Percentiles rank a stretch among this genome's conserved stretches.
phyloP scores from a whole-genome alignment of 1,284 basidiomycete genomes.

The Ceratobasidium sp. region DNA sequence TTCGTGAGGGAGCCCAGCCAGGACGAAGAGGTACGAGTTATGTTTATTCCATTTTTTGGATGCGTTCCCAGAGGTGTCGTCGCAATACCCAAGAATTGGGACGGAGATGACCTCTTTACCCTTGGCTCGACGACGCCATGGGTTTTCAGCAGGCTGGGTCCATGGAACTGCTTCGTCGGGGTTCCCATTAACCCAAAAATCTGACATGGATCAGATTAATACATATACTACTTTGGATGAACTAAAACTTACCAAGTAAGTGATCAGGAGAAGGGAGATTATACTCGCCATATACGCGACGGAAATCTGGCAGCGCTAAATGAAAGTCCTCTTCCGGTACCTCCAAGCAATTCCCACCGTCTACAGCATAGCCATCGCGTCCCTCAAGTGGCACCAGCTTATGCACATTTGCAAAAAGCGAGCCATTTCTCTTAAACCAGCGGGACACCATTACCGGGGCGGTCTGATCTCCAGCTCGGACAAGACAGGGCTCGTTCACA shows the following conservation, averaged over 20 bases:
- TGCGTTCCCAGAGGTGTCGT: constrained; percentile 63
- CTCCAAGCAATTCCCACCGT: background rate
- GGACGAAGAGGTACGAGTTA: constrained; percentile 59
- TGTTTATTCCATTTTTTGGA: constrained; percentile 65
- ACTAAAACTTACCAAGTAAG: background rate
- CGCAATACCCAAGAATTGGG: constrained; percentile 56
- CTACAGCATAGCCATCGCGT: background rate
- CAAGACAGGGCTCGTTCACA: background rate
- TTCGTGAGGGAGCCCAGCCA: constrained; percentile 55
- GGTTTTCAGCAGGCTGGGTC: background rate
- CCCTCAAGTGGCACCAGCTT: background rate
- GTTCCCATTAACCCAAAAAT: background rate
- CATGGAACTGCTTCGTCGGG: background rate
- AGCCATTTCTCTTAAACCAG: background rate
- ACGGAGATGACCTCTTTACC: background rate
- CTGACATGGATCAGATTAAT: too few species aligned
- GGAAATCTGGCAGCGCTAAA: background rate
- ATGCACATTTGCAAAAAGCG: background rate
- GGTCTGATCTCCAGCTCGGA: background rate
- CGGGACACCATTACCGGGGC: background rate
- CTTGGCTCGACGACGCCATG: background rate
- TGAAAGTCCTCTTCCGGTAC: constrained; percentile 1
- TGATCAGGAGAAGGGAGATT: background rate
- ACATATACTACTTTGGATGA: too few species aligned
- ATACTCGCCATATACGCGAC: background rate